Evolutionary conservation across 306 rosid species (phyloP).

Genomic region (Cicer judaicum): DNA sequence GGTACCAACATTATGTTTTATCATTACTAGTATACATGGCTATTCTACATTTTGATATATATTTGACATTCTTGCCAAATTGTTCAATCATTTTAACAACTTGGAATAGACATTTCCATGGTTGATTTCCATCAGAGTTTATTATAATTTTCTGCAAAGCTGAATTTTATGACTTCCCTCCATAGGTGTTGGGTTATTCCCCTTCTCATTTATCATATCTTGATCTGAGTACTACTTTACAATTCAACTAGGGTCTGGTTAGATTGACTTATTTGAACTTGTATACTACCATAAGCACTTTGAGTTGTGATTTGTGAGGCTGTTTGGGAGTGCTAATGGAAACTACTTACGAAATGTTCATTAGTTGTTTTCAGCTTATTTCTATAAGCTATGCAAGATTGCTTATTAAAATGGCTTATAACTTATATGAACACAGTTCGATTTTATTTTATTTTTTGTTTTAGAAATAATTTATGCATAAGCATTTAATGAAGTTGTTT

Average conservation of each 20-base stretch:
- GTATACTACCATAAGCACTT: no score
- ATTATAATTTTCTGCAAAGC: background rate
- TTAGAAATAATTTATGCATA: no score
- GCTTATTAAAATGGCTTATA: no score
- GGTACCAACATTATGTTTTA: background rate
- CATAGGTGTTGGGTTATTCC: conserved; percentile 1
- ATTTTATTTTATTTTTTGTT: no score
- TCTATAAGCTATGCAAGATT: no score
- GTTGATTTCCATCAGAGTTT: background rate
- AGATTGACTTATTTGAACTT: no score
- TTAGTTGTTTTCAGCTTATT: no score
- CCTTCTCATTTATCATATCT: background rate
- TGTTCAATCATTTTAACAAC: conserved; percentile 31
- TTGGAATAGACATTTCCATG: conserved; percentile 34
- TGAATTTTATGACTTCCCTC: conserved; percentile 14
- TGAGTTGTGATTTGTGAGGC: no score
- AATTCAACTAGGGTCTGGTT: background rate
- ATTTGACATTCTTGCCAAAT: conserved; percentile 10
- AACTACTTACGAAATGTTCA: no score
- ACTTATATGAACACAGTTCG: no score
- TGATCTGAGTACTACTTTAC: conserved; percentile 1
- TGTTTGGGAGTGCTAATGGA: no score
- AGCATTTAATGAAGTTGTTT: no score
- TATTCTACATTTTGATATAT: conserved; percentile 28
- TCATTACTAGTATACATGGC: conserved; percentile 16